Percentiles rank a stretch among this genome's conserved stretches.
These are phyloP conservation scores for Fallopia convolvulus DNA, from an alignment of 148 eudicot genomes.

Conservation along the genomic window DNA sequence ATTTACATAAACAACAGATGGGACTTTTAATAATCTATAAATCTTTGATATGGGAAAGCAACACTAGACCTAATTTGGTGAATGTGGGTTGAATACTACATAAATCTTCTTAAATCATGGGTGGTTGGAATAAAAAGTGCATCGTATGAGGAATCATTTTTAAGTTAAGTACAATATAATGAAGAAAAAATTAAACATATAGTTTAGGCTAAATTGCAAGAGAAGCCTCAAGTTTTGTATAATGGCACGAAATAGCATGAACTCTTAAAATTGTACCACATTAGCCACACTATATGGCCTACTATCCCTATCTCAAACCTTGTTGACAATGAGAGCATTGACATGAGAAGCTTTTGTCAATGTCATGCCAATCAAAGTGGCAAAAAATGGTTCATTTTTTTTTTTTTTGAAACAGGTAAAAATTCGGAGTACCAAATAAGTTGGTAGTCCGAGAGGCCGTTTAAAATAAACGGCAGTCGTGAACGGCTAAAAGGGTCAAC, in stretches of 20 bases:
- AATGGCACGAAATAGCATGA: not conserved
- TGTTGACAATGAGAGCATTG: no score
- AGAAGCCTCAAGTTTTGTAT: not conserved
- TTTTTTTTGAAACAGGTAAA: no score
- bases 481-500: no score
- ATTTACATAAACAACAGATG: no score
- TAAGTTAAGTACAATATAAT: not conserved
- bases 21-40: not conserved
- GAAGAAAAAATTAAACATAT: not conserved
- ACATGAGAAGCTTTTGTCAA: no score
- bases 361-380: no score
- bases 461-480: no score
- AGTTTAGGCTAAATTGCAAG: not conserved
- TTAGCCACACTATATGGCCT: not conserved
- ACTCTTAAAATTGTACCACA: not conserved
- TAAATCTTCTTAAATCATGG: conserved; percentile 1
- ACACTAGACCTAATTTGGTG: not conserved
- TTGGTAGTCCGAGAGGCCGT: no score
- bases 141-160: not conserved
- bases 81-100: not conserved
- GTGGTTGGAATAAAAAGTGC: conserved; percentile 6
- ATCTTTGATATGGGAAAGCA: not conserved
- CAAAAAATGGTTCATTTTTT: no score
- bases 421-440: no score
- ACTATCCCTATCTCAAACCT: not conserved